A percentile compares a stretch with the other conserved stretches of the same genome.
phyloP scores from a whole-genome alignment of 1,139 yeast species.

The Petasospora rhodanensis region DNA sequence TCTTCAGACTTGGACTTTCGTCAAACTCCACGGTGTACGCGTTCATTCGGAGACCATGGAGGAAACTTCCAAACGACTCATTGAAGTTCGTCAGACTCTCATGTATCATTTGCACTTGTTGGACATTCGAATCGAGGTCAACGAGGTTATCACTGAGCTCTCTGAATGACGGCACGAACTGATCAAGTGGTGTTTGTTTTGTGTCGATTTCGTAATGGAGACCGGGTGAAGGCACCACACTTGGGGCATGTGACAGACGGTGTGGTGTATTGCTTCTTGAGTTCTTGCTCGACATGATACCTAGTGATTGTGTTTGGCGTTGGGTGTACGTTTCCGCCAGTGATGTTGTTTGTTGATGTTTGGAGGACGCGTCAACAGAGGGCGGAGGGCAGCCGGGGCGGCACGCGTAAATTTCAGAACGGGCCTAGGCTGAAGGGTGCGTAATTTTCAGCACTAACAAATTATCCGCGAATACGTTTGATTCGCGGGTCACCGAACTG shows the following conservation, averaged over 20 bases:
- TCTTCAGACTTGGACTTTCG: slow-evolving; percentile 36
- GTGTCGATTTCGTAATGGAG: slow-evolving; percentile 20
- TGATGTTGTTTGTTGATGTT: slow-evolving; percentile 1
- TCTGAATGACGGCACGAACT: slow-evolving; percentile 22
- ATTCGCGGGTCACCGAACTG: too few species aligned
- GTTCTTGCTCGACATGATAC: slow-evolving; percentile 12
- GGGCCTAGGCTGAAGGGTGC: too few species aligned
- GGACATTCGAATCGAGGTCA: slow-evolving; percentile 50
- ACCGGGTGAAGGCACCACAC: slow-evolving; percentile 22
- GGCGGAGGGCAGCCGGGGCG: too few species aligned
- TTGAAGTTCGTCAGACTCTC: slow-evolving; percentile 49
- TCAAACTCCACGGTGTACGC: slow-evolving; percentile 67
- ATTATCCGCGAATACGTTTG: too few species aligned
- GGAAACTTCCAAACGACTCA: slow-evolving; percentile 59
- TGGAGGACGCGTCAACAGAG: not conserved
- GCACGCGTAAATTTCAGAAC: too few species aligned
- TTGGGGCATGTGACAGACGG: slow-evolving; percentile 17
- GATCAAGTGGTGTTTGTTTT: slow-evolving; percentile 20
- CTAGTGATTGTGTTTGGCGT: too few species aligned
- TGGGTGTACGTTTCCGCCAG: not conserved
- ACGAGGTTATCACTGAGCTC: slow-evolving; percentile 50
- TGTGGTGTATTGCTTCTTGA: slow-evolving; percentile 22
- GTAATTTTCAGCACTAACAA: too few species aligned
- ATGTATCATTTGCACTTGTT: slow-evolving; percentile 40
- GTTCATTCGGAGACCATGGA: slow-evolving; percentile 60